Conservation (phyloP, 225 moss, liverwort and hornwort genomes). For the Physcomitrium patens region DNA sequence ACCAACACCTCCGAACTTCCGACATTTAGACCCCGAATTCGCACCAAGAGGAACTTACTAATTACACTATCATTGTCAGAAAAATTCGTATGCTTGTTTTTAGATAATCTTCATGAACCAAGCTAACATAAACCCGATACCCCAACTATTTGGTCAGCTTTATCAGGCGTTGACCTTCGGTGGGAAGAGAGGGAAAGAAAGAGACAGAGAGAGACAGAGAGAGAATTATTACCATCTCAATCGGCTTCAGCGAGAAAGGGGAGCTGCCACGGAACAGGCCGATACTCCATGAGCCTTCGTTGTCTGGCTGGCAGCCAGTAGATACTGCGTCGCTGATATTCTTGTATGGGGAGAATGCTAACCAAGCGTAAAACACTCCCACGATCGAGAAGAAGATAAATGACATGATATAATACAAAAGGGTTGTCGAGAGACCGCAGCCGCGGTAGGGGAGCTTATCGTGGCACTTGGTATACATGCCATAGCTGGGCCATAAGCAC, state of each 20-base stretch:
- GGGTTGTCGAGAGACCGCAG: constrained; percentile 73
- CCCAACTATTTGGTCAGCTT: no score
- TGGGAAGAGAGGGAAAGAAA: neutral
- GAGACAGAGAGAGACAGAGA: neutral
- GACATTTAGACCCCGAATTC: neutral
- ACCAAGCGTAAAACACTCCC: constrained; percentile 71
- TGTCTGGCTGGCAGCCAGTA: constrained; percentile 78
- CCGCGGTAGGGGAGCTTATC: constrained; percentile 74
- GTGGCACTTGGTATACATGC: constrained; percentile 75
- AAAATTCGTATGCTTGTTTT: no score
- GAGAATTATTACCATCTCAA: constrained; percentile 70
- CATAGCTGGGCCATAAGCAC: constrained; percentile 68
- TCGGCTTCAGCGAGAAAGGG: constrained; percentile 76
- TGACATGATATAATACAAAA: constrained; percentile 64
- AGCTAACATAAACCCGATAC: no score
- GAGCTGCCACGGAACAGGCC: constrained; percentile 77
- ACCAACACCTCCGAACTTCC: neutral
- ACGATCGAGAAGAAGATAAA: constrained; percentile 51
- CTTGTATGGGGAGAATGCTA: constrained; percentile 78
- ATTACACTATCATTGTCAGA: neutral
- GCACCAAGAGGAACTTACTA: neutral
- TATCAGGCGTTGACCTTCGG: no score
- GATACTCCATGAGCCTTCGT: constrained; percentile 97
- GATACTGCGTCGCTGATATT: constrained; percentile 39
- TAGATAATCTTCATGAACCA: no score